Evolutionary conservation across 352 stramenopile species (phyloP).

Genomic region (Pythium insidiosum): DNA sequence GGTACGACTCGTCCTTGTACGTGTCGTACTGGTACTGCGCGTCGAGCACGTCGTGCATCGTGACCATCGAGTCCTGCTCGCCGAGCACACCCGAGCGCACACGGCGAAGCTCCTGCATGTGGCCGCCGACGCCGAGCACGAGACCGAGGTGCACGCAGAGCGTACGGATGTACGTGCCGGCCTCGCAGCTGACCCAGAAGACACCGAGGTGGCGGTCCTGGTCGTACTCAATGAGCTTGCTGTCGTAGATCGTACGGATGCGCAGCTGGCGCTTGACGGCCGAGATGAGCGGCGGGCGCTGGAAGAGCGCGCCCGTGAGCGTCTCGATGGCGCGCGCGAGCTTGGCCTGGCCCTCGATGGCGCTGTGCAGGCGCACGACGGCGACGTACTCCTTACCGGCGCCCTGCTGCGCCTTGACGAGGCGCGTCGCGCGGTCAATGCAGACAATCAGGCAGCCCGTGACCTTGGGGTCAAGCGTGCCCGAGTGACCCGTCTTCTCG

Average conservation of each 20-base stretch:
- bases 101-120: slow-evolving; percentile 99
- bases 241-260: slow-evolving; percentile 99
- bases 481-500: slow-evolving; percentile 99
- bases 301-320: slow-evolving; percentile 99
- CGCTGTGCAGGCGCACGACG: slow-evolving; percentile 96
- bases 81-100: slow-evolving; percentile 95
- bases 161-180: slow-evolving; percentile 99
- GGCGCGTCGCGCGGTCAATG: slow-evolving; percentile 96
- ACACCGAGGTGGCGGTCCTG: slow-evolving; percentile 96
- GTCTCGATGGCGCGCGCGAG: slow-evolving; percentile 97
- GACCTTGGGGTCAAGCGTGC: slow-evolving; percentile 99
- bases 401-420: slow-evolving; percentile 88
- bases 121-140: slow-evolving; percentile 94
- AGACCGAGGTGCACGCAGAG: slow-evolving; percentile 99
- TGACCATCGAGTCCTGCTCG: slow-evolving; percentile 97
- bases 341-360: slow-evolving; percentile 89
- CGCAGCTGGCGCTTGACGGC: slow-evolving; percentile 99
- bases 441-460: slow-evolving; percentile 99
- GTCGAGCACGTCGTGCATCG: slow-evolving; percentile 99
- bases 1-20: slow-evolving; percentile 99
- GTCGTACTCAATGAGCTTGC: slow-evolving; percentile 99
- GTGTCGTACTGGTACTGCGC: slow-evolving; percentile 98
- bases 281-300: slow-evolving; percentile 98
- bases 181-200: slow-evolving; percentile 96
- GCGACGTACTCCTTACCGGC: slow-evolving; percentile 99